These are phyloP conservation scores for Sanghuangporus sanghuang DNA, from an alignment of 1,284 basidiomycete genomes.

Conservation along the genomic window DNA sequence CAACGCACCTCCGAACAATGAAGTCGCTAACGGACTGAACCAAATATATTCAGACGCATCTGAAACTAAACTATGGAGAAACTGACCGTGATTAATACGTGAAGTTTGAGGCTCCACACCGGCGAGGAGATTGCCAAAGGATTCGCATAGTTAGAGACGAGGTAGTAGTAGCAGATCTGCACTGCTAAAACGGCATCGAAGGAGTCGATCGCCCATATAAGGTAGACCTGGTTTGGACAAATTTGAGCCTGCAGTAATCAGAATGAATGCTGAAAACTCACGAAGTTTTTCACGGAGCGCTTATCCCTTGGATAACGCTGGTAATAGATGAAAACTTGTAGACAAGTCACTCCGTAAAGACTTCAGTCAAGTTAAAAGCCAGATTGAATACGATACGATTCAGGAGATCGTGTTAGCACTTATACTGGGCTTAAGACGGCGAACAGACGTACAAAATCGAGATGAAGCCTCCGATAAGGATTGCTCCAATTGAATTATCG, in stretches of 20 bases:
- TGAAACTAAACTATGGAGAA: neutral
- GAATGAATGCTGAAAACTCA: constrained; percentile 23
- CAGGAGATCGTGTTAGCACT: neutral
- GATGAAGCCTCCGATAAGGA: constrained; percentile 41
- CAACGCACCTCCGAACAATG: constrained; percentile 22
- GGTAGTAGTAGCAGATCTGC: constrained; percentile 43
- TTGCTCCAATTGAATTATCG: constrained; percentile 43
- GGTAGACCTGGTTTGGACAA: constrained; percentile 29
- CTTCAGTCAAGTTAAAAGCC: constrained; percentile 26
- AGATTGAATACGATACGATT: neutral
- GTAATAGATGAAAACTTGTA: constrained; percentile 50
- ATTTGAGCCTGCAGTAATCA: neutral
- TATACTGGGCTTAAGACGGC: neutral
- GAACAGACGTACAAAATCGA: constrained; percentile 39
- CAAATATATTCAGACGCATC: neutral
- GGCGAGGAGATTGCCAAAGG: constrained; percentile 35
- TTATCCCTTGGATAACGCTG: constrained; percentile 36
- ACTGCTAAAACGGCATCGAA: constrained; percentile 5
- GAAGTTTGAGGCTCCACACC: constrained; percentile 32
- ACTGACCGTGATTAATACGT: constrained; percentile 17
- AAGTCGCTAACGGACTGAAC: constrained; percentile 23
- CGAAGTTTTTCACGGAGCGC: constrained; percentile 33
- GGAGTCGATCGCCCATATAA: constrained; percentile 34
- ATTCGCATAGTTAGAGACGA: constrained; percentile 45
- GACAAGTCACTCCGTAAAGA: constrained; percentile 52